Evolutionary conservation across 129 eudicot species (phyloP).

Genomic region (Flaveria trinervia): DNA sequence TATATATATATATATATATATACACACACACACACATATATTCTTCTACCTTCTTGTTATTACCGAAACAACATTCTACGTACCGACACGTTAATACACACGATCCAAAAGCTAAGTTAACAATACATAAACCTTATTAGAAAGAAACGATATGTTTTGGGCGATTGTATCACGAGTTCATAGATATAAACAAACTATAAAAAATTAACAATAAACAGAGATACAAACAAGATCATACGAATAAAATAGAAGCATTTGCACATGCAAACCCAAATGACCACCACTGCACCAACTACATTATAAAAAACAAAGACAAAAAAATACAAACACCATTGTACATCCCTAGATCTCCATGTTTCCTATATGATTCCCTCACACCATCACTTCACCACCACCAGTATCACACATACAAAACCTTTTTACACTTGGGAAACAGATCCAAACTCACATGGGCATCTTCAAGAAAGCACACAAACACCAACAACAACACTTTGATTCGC

Average conservation of each 20-base stretch:
- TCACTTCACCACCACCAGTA: background rate
- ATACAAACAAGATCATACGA: slow-evolving; percentile 9
- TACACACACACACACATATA: no score
- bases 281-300: slow-evolving; percentile 4
- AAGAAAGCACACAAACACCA: slow-evolving; percentile 3
- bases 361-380: slow-evolving; percentile 23
- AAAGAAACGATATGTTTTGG: no score
- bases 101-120: no score
- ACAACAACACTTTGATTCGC: background rate
- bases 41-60: no score
- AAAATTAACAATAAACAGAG: slow-evolving; percentile 1
- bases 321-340: slow-evolving; percentile 11
- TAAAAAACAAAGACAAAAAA: background rate
- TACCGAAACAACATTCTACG: no score
- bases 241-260: slow-evolving; percentile 28
- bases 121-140: no score
- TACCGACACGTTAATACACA: no score
- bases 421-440: slow-evolving; percentile 37
- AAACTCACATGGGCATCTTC: slow-evolving; percentile 40
- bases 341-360: slow-evolving; percentile 28
- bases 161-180: background rate
- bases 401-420: slow-evolving; percentile 29
- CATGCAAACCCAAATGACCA: slow-evolving; percentile 31
- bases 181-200: background rate
- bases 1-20: no score